These are phyloP conservation scores for Hypoxylon perforatum DNA, from an alignment of 495 filamentous ascomycete genomes.

Conservation along the genomic window DNA sequence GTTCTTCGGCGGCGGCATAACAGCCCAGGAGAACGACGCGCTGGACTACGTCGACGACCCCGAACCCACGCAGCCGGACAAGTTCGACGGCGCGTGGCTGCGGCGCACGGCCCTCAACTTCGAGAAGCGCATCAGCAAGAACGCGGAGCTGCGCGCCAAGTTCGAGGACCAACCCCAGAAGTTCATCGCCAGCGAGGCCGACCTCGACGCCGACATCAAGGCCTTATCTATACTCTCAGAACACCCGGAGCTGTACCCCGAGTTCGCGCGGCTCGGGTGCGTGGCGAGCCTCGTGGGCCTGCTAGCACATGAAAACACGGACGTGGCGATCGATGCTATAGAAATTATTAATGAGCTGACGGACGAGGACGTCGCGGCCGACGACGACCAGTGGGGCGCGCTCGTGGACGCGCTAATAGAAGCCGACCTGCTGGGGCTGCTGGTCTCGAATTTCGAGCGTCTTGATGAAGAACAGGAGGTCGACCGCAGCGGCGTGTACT, in stretches of 20 bases:
- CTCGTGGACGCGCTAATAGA: conserved; percentile 86
- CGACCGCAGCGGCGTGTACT: conserved; percentile 87
- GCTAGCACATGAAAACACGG: conserved; percentile 94
- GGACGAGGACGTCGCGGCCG: conserved; percentile 90
- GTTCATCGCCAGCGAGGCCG: conserved; percentile 80
- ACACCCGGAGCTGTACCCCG: conserved; percentile 83
- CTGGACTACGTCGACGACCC: conserved; percentile 86
- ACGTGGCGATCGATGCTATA: conserved; percentile 92
- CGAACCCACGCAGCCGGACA: conserved; percentile 73
- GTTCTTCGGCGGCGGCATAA: conserved; percentile 95
- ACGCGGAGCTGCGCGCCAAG: conserved; percentile 90
- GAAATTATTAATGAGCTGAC: conserved; percentile 94
- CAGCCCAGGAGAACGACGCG: conserved; percentile 81
- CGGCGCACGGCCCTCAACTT: conserved; percentile 84
- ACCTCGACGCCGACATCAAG: conserved; percentile 91
- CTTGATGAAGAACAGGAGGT: conserved; percentile 82
- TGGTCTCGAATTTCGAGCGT: conserved; percentile 83
- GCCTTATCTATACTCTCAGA: conserved; percentile 88
- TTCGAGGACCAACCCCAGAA: conserved; percentile 86
- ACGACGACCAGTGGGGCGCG: conserved; percentile 82
- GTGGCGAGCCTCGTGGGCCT: conserved; percentile 80
- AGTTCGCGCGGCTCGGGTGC: conserved; percentile 84
- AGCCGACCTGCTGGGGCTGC: conserved; percentile 82
- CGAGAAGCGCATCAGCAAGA: conserved; percentile 90
- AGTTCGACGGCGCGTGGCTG: conserved; percentile 86